Evolutionary conservation across 2,329 filamentous ascomycete genomes (phyloP).

Genomic region (Pyrenochaeta sp.): DNA sequence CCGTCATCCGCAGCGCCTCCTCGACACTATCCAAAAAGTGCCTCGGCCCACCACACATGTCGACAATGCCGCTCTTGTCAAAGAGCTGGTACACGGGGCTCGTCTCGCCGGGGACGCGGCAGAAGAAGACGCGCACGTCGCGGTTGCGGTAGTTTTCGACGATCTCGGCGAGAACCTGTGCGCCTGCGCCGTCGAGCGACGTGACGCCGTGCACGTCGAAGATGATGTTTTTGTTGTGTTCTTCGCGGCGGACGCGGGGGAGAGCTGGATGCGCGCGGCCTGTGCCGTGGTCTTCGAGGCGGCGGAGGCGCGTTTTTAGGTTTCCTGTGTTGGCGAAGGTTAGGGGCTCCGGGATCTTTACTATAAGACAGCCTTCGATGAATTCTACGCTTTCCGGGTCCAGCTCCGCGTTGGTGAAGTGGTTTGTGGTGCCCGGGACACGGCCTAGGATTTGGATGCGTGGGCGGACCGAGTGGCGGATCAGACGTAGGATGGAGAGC

Average conservation of each 20-base stretch:
- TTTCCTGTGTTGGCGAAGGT: slow-evolving; percentile 98
- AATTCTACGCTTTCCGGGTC: slow-evolving; percentile 80
- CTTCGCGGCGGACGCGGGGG: slow-evolving; percentile 76
- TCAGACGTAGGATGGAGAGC: slow-evolving; percentile 85
- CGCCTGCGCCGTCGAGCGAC: slow-evolving; percentile 88
- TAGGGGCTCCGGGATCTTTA: slow-evolving; percentile 95
- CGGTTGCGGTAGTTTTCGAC: slow-evolving; percentile 79
- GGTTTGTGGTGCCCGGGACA: slow-evolving; percentile 76
- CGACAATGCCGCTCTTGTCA: slow-evolving; percentile 81
- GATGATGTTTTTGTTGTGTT: slow-evolving; percentile 89
- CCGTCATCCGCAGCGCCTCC: slow-evolving; percentile 81
- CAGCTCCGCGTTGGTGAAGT: slow-evolving; percentile 84
- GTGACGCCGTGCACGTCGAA: slow-evolving; percentile 99
- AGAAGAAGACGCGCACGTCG: slow-evolving; percentile 80
- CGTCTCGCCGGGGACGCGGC: slow-evolving; percentile 59
- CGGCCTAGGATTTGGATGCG: slow-evolving; percentile 96
- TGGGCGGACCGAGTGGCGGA: slow-evolving; percentile 88
- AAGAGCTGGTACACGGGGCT: slow-evolving; percentile 75
- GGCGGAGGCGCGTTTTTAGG: slow-evolving; percentile 79
- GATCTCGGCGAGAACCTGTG: slow-evolving; percentile 90
- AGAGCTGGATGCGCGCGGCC: slow-evolving; percentile 83
- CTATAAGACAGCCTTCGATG: slow-evolving; percentile 89
- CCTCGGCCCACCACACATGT: slow-evolving; percentile 75
- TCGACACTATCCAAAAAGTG: slow-evolving; percentile 86
- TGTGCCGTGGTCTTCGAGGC: slow-evolving; percentile 92